Conservation (phyloP, 2,329 filamentous ascomycete genomes). For the Venturia aucupariae region DNA sequence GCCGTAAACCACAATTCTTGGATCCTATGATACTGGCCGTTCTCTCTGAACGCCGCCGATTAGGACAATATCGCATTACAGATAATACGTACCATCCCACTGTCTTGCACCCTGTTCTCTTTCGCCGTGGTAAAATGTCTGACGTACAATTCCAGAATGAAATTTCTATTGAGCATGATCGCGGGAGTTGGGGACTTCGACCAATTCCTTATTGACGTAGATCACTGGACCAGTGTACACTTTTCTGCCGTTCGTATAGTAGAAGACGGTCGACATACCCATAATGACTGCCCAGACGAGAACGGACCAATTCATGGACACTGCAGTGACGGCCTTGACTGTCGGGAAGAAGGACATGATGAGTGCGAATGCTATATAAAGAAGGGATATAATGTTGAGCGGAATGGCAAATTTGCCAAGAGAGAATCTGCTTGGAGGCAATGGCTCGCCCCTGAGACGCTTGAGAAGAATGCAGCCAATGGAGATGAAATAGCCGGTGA, state of each 20-base stretch:
- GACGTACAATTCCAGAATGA: no score
- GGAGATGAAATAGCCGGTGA: conserved; percentile 34
- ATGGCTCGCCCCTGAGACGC: conserved; percentile 28
- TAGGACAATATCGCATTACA: neutral
- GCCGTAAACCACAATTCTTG: neutral
- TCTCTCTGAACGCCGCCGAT: neutral
- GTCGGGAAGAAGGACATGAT: conserved; percentile 14
- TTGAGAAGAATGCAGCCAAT: conserved; percentile 35
- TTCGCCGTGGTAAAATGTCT: neutral
- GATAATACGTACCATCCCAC: no score
- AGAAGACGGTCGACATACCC: conserved; percentile 30
- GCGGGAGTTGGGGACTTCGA: neutral
- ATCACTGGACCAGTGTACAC: conserved; percentile 29
- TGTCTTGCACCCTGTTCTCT: no score
- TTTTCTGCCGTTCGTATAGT: conserved; percentile 33
- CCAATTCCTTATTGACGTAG: conserved; percentile 15
- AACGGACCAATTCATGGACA: conserved; percentile 41
- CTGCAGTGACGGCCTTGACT: conserved; percentile 19
- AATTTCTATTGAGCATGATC: neutral
- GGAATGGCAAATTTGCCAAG: conserved; percentile 31
- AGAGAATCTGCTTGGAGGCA: conserved; percentile 31
- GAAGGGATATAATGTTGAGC: conserved; percentile 28
- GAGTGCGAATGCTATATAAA: conserved; percentile 22
- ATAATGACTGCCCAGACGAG: conserved; percentile 37
- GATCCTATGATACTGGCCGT: neutral